Evolutionary conservation across 1,284 basidiomycete species (phyloP).

Genomic region (Leccinum griseonigrum): DNA sequence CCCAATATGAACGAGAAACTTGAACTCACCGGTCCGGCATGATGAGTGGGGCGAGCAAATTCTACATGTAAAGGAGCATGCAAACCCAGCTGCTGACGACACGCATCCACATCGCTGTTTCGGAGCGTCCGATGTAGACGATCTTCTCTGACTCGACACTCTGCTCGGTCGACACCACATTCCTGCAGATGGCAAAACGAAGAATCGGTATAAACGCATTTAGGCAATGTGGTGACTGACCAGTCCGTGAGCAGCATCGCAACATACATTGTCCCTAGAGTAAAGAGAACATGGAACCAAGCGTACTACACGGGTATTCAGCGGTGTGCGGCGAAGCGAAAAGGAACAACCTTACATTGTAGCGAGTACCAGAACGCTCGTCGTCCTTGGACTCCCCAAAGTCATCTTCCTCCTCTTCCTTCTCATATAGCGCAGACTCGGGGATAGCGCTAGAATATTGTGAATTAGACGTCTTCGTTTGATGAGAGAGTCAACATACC

Average conservation of each 20-base stretch:
- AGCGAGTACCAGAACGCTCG: constrained; percentile 57
- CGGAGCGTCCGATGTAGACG: constrained; percentile 93
- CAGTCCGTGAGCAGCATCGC: constrained; percentile 99
- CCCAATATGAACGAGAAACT: background rate
- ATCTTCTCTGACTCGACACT: constrained; percentile 61
- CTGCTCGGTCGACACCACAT: constrained; percentile 60
- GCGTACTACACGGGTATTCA: constrained; percentile 63
- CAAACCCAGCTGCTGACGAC: constrained; percentile 95
- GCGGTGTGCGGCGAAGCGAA: background rate
- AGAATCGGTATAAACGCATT: constrained; percentile 4
- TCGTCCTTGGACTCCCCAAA: constrained; percentile 84
- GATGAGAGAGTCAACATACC: constrained; percentile 42
- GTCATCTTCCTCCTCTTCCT: constrained; percentile 68
- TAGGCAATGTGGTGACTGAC: constrained; percentile 47
- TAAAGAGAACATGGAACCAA: constrained; percentile 98
- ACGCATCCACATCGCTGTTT: constrained; percentile 99
- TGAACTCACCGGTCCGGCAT: constrained; percentile 75
- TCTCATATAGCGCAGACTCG: constrained; percentile 87
- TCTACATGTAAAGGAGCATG: constrained; percentile 89
- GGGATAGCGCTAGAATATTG: constrained; percentile 71
- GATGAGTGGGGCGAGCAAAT: constrained; percentile 83
- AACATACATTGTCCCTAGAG: constrained; percentile 96
- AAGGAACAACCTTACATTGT: constrained; percentile 47
- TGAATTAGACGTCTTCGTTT: background rate
- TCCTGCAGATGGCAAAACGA: constrained; percentile 47